These are phyloP conservation scores for Syzygium syzygioides DNA, from an alignment of 441 rosid species.

Conservation along the genomic window DNA sequence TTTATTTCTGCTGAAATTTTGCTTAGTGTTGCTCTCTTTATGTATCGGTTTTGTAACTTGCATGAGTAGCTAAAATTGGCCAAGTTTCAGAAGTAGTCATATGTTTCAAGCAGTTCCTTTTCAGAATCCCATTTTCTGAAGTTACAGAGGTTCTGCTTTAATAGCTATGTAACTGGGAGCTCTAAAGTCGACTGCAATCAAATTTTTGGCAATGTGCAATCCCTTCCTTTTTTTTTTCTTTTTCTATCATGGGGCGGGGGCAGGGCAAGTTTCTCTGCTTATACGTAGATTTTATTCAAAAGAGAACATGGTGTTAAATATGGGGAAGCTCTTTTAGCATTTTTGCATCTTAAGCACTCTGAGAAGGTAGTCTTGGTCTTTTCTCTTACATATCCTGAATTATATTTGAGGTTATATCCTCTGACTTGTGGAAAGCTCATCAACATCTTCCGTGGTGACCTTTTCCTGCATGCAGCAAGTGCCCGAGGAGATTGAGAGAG, in stretches of 20 bases:
- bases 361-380: neutral
- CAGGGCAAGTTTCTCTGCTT: neutral
- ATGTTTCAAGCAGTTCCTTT: neutral
- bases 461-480: conserved; percentile 66
- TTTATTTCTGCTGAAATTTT: neutral
- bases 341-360: neutral
- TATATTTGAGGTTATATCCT: neutral
- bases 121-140: neutral
- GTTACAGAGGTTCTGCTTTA: neutral
- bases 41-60: neutral
- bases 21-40: neutral
- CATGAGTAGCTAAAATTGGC: neutral
- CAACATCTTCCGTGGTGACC: neutral
- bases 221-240: neutral
- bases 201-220: neutral
- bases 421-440: neutral
- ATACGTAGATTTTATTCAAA: neutral
- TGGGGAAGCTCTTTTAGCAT: neutral
- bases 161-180: neutral
- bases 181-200: neutral
- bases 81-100: neutral
- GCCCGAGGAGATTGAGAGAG: conserved; percentile 95
- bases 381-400: neutral
- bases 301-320: neutral
- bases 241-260: neutral